A percentile compares a stretch with the other conserved stretches of the same genome.
Evolutionary conservation across 1,284 basidiomycete genomes (phyloP).

Genomic region (Ustilago nuda): DNA sequence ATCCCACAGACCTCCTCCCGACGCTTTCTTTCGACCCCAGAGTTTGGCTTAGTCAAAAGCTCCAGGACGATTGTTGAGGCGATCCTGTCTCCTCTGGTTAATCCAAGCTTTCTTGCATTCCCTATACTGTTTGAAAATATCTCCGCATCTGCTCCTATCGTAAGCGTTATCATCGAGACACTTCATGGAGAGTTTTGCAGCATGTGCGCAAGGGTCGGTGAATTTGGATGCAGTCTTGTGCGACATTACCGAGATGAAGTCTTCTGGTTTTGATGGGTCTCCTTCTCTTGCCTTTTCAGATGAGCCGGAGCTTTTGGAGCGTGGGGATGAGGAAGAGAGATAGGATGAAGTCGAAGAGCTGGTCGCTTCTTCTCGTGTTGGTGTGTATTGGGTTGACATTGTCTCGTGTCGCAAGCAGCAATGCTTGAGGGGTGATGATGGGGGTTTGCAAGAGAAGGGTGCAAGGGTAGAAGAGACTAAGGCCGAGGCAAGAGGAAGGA

Average conservation of each 20-base stretch:
- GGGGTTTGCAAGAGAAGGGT: no score
- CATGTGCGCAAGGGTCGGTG: slow-evolving; percentile 65
- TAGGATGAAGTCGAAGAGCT: slow-evolving; percentile 19
- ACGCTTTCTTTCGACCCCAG: not conserved
- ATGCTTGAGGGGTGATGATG: not conserved
- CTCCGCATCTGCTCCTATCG: slow-evolving; percentile 60
- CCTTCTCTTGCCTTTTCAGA: no score
- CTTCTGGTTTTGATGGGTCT: slow-evolving; percentile 43
- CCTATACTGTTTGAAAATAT: slow-evolving; percentile 62
- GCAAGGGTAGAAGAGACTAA: not conserved
- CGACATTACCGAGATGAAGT: slow-evolving; percentile 54
- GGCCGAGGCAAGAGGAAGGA: not conserved
- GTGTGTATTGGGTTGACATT: slow-evolving; percentile 37
- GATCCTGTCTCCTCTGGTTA: slow-evolving; percentile 50
- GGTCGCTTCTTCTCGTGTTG: slow-evolving; percentile 21
- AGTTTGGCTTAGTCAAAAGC: slow-evolving; percentile 42
- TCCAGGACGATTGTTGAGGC: slow-evolving; percentile 49
- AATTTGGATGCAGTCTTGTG: slow-evolving; percentile 60
- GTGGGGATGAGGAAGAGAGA: slow-evolving; percentile 33
- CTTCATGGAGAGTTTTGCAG: slow-evolving; percentile 63
- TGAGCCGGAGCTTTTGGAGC: not conserved
- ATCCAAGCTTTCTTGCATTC: slow-evolving; percentile 65
- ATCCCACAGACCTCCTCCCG: no score
- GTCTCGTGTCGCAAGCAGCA: not conserved
- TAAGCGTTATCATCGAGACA: slow-evolving; percentile 65